Evolutionary conservation across 805 yeast genomes (phyloP).

Genomic region (Wickerhamomyces pijperi): DNA sequence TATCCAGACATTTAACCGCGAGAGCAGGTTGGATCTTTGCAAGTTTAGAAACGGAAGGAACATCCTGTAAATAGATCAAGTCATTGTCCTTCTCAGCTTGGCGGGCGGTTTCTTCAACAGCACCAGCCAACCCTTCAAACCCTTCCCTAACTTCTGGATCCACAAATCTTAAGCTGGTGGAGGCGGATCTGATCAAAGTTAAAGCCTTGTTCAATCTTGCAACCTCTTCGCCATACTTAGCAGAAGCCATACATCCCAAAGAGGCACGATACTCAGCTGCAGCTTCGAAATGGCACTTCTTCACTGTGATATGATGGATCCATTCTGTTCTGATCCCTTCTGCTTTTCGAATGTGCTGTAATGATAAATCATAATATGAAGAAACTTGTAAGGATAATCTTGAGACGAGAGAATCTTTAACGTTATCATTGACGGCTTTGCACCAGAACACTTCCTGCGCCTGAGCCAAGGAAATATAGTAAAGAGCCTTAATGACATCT

Average conservation of each 20-base stretch:
- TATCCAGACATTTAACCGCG: conserved; percentile 12
- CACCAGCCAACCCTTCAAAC: conserved; percentile 34
- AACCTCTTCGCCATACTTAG: conserved; percentile 65
- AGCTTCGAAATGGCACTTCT: conserved; percentile 54
- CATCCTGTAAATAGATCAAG: conserved; percentile 56
- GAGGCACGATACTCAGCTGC: conserved; percentile 62
- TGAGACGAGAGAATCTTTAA: conserved; percentile 52
- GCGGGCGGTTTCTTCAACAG: conserved; percentile 32
- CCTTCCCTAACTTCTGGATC: conserved; percentile 37
- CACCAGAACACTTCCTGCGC: conserved; percentile 86
- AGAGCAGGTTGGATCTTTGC: neutral
- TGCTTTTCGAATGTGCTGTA: conserved; percentile 31
- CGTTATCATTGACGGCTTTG: conserved; percentile 39
- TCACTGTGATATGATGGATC: conserved; percentile 49
- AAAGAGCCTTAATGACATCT: conserved; percentile 39
- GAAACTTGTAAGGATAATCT: conserved; percentile 56
- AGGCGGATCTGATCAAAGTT: conserved; percentile 24
- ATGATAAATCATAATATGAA: conserved; percentile 39
- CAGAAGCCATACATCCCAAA: conserved; percentile 29
- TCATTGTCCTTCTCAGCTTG: conserved; percentile 73
- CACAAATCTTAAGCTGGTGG: conserved; percentile 30
- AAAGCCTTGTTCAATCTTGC: conserved; percentile 39
- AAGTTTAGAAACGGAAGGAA: conserved; percentile 54
- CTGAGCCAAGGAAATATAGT: conserved; percentile 57
- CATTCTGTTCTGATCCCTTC: conserved; percentile 50